A percentile compares a stretch with the other conserved stretches of the same genome.
Conservation (phyloP, 2,329 filamentous ascomycete genomes). For the Lachnellula suecica region DNA sequence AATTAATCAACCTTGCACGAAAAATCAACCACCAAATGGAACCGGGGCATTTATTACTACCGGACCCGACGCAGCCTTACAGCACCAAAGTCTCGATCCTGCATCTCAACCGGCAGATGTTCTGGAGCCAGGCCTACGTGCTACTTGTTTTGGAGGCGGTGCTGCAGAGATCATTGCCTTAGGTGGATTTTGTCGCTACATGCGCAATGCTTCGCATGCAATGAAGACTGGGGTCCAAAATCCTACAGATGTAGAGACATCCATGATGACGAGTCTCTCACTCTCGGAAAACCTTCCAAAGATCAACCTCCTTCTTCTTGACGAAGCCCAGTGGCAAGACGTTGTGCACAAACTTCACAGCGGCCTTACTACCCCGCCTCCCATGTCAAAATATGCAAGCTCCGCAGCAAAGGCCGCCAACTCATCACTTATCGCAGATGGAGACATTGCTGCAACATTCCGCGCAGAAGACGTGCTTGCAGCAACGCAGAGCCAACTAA, state of each 20-base stretch:
- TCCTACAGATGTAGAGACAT: background rate
- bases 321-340: constrained; percentile 75
- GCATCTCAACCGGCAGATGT: background rate
- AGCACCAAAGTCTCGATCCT: background rate
- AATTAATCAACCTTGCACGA: background rate
- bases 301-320: constrained; percentile 62
- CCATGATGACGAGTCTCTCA: constrained; percentile 9
- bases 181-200: constrained; percentile 48
- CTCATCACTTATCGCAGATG: constrained; percentile 40
- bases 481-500: constrained; percentile 37
- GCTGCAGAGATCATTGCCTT: constrained; percentile 66
- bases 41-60: background rate
- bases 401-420: constrained; percentile 45
- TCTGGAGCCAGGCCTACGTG: constrained; percentile 5
- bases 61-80: background rate
- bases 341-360: constrained; percentile 59
- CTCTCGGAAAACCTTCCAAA: constrained; percentile 4
- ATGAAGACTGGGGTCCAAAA: background rate
- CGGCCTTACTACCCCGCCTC: constrained; percentile 52
- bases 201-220: constrained; percentile 24
- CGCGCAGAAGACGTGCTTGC: constrained; percentile 49
- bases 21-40: background rate
- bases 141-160: constrained; percentile 41
- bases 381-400: constrained; percentile 53
- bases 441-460: constrained; percentile 43